Evolutionary conservation across 305 asterid genomes (phyloP), one percentile per base, ranked within the genome.

Genomic region (Plantago coronopus): DNA sequence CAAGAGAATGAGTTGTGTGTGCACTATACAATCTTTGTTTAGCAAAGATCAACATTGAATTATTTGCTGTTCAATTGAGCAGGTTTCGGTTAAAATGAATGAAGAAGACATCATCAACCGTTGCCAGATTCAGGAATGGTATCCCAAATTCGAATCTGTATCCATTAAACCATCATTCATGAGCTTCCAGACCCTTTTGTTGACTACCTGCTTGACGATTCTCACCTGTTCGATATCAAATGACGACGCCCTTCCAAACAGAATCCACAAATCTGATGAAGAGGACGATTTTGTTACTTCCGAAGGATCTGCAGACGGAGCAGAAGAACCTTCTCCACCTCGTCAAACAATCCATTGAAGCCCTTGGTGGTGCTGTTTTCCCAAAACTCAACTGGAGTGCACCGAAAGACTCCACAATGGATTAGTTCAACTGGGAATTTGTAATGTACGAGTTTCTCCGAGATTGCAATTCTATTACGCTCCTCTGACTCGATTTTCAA

Each of bases 61-160:
- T 25, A 25, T 25, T 25, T 25, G 29, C 29, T 25, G 29, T 25
- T 25, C 3, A 25, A 25, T 25, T 25, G 29, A 5, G 5, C 29
- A 25, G 29, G 29, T 25, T 25, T 62, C 51, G 54, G n/a, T 62
- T 54, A 60, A 56, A 29, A 90, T 87, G 96, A 83, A 71, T 65
- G 78, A 69, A 79, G 90, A 81, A 68, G 96, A 91, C 59, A 76
- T 88, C 59, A 76, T 88, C 22, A 81, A 82, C 62, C 73, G 83
- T 65, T 91, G 96, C 73, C 96, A 91, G 75, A 86, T 91, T 72
- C 98, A 91, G 61, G 95, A 84, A 70, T 88, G 96, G 96, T 88
- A 82, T 71, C 98, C 95, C 0, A 84, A 73, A 62, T 91, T 88
- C 76, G 81, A 74, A 68, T 74, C 80, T 29, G 40, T 73, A 63